Percentiles rank a stretch among this genome's conserved stretches.
Evolutionary conservation across 2,329 filamentous ascomycete genomes (phyloP).

Genomic region (Arthrobotrys pseudoclavata): DNA sequence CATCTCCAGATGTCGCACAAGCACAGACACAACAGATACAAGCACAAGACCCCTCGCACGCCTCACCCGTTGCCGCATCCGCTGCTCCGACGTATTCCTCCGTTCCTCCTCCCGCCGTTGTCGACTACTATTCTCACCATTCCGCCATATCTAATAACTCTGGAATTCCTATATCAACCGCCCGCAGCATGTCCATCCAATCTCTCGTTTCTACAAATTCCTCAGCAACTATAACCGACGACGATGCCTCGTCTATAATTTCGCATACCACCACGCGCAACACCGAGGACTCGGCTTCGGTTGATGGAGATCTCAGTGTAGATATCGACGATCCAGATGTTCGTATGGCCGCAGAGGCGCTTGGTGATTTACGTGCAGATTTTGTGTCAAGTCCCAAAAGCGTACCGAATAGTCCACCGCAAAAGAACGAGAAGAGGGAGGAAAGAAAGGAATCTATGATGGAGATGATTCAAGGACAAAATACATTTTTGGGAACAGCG

Average conservation of each 20-base stretch:
- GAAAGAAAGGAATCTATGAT: conserved; percentile 67
- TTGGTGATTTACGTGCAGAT: conserved; percentile 76
- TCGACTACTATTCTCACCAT: conserved; percentile 18
- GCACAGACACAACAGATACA: conserved; percentile 47
- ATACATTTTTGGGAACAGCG: conserved; percentile 72
- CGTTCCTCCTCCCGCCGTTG: not conserved
- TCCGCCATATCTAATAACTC: conserved; percentile 9
- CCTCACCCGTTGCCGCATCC: conserved; percentile 37
- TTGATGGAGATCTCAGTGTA: conserved; percentile 48
- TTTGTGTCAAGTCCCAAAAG: conserved; percentile 62
- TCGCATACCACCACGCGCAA: conserved; percentile 57
- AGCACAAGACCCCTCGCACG: conserved; percentile 29
- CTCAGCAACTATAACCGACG: conserved; percentile 51
- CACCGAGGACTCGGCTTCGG: conserved; percentile 45
- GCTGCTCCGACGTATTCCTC: conserved; percentile 24
- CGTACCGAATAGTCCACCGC: conserved; percentile 62
- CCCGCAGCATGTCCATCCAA: conserved; percentile 60
- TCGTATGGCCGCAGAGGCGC: conserved; percentile 78
- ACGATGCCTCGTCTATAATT: conserved; percentile 53
- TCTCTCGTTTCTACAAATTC: conserved; percentile 52
- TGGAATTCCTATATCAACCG: conserved; percentile 19
- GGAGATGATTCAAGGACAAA: conserved; percentile 71
- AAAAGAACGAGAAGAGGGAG: conserved; percentile 65
- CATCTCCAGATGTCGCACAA: conserved; percentile 26
- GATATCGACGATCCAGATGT: conserved; percentile 76